Conservation (phyloP, 192 early-diverging fungal genomes). For the Gonapodya prolifera region DNA sequence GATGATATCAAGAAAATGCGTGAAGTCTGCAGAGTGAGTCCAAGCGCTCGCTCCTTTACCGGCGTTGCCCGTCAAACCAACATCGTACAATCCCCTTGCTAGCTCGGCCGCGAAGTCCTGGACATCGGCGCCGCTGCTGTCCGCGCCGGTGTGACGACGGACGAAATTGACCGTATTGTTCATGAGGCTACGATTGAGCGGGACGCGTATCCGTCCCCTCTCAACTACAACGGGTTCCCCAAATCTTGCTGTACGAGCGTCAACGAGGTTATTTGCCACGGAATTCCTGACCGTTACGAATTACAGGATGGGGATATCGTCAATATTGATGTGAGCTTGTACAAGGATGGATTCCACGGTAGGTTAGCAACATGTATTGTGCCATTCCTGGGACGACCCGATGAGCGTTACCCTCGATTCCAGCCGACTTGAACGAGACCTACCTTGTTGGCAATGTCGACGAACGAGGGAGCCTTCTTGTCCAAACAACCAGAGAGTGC, state of each 20-base stretch:
- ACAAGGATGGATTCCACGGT: constrained; percentile 82
- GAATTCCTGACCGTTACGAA: constrained; percentile 88
- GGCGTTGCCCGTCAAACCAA: background rate
- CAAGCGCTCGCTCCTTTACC: background rate
- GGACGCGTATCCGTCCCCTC: constrained; percentile 84
- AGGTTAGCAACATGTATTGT: background rate
- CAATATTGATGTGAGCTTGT: constrained; percentile 85
- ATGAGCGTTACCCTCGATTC: background rate
- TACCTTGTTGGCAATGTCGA: constrained; percentile 85
- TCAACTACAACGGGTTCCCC: constrained; percentile 93
- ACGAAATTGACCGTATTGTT: constrained; percentile 89
- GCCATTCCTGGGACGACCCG: background rate
- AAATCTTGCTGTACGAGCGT: constrained; percentile 89
- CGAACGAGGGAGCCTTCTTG: constrained; percentile 51
- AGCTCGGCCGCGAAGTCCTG: constrained; percentile 82
- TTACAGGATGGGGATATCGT: constrained; percentile 91
- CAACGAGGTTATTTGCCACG: constrained; percentile 95
- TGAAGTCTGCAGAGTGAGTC: constrained; percentile 53
- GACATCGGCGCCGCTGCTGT: constrained; percentile 72
- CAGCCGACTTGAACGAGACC: constrained; percentile 80
- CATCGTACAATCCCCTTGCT: background rate
- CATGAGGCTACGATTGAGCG: constrained; percentile 91
- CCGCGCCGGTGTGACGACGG: constrained; percentile 76
- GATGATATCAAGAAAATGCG: constrained; percentile 74
- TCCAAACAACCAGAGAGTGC: constrained; percentile 72